phyloP scores from a whole-genome alignment of 805 yeast species.

The Pichia scutulata region DNA sequence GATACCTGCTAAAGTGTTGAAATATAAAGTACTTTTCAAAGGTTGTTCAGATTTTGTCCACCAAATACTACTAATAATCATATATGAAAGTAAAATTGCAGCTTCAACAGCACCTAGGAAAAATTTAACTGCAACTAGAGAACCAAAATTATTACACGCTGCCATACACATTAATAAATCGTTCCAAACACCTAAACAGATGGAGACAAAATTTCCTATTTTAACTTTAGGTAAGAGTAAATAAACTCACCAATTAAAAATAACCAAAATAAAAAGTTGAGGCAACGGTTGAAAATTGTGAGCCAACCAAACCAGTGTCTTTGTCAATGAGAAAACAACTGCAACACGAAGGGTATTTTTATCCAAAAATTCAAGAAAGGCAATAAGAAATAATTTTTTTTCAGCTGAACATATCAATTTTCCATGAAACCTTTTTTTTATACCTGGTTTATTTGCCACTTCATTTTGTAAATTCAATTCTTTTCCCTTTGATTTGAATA shows the following conservation, averaged over 20 bases:
- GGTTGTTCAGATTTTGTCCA: slow-evolving; percentile 31
- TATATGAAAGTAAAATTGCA: slow-evolving; percentile 28
- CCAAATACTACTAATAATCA: slow-evolving; percentile 23
- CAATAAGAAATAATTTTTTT: slow-evolving; percentile 2
- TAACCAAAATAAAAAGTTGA: slow-evolving; percentile 36
- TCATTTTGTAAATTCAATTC: neutral
- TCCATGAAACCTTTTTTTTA: neutral
- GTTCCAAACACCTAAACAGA: slow-evolving; percentile 30
- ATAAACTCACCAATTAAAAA: slow-evolving; percentile 30
- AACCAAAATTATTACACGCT: slow-evolving; percentile 30
- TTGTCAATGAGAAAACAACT: slow-evolving; percentile 21
- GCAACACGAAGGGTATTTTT: slow-evolving; percentile 27
- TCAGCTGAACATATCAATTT: slow-evolving; percentile 4
- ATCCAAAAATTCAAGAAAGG: slow-evolving; percentile 11
- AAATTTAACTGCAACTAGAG: slow-evolving; percentile 26
- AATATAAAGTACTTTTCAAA: slow-evolving; percentile 30
- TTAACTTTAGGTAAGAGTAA: slow-evolving; percentile 39
- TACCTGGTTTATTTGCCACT: neutral
- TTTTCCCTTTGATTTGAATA: slow-evolving; percentile 1
- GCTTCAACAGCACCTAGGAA: slow-evolving; percentile 32
- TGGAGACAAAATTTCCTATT: slow-evolving; percentile 29
- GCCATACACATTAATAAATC: slow-evolving; percentile 27
- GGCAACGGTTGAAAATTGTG: slow-evolving; percentile 36
- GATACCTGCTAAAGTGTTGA: slow-evolving; percentile 28
- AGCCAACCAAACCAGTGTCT: slow-evolving; percentile 32